Evolutionary conservation across 306 rosid species (phyloP).

Genomic region (Prunus mongolica): DNA sequence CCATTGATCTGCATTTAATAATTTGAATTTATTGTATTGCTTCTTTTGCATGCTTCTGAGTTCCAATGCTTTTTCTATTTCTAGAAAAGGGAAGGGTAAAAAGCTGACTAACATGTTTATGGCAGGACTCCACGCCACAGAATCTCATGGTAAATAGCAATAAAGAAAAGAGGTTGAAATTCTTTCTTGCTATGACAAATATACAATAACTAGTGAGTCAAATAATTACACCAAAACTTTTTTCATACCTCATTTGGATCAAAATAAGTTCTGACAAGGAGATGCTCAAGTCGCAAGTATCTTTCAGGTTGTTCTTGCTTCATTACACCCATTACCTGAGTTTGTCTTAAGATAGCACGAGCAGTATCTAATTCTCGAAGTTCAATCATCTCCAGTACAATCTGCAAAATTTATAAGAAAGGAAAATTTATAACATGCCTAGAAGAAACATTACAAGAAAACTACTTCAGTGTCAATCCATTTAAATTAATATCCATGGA

Average conservation of each 20-base stretch:
- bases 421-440: not conserved
- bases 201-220: not conserved
- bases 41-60: not conserved
- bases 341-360: conserved; percentile 88
- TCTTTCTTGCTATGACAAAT: not conserved
- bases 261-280: conserved; percentile 91
- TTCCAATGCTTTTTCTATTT: not conserved
- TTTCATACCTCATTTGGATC: conserved; percentile 86
- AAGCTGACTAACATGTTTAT: not conserved
- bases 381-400: conserved; percentile 98
- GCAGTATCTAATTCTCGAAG: conserved; percentile 98
- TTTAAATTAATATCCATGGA: not conserved
- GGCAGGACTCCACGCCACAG: not conserved
- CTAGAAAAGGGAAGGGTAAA: not conserved
- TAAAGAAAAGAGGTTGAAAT: not conserved
- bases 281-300: conserved; percentile 98
- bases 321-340: conserved; percentile 99
- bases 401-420: conserved; percentile 43
- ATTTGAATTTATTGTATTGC: not conserved
- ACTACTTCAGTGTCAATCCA: not conserved
- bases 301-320: conserved; percentile 99
- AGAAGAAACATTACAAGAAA: not conserved
- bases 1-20: not conserved
- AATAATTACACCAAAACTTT: not conserved
- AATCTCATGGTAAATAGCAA: not conserved